Base-by-base conservation (phyloP, 495 filamentous ascomycete genomes). In the Hypoxylon fuscum region DNA sequence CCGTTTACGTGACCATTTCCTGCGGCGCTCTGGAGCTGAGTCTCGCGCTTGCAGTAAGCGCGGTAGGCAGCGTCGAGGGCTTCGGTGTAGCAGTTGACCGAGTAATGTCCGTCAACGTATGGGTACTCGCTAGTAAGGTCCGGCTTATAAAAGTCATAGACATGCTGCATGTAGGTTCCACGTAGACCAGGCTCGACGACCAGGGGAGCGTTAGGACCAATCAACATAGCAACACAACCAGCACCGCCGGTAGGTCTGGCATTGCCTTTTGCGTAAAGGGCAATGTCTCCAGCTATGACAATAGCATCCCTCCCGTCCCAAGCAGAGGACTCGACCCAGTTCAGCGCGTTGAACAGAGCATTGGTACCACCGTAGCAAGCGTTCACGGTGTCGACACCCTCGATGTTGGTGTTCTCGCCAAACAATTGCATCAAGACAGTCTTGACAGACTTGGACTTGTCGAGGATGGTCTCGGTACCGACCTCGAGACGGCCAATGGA, bases 381-480 rank as follows among this genome's bases (percentile, higher is more conserved):
- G 72, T 98, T 98, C 68, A 98, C 81, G 21, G 89, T 97, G 77
- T 98, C 95, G 25, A 98, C 87, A 77, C 95, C 95, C 81, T 98
- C 96, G 41, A 98, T 82, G 81, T 96, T 97, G 82, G 88, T 92
- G 71, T 88, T 89, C 43, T 88, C 81, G 71, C 88, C 84, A 69
- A 98, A 97, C 22, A 98, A 84, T 80, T 97, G 95, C 95, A 98
- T 98, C 62, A 98, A 79, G 46, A 98, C 94, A n/a, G 93, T 91
- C 86, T 98, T 98, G 83, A 98, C 95, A 22, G 96, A 98, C 84
- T 98, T 98, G 68, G 95, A 98, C 85, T 98, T 98, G 85, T 98
- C 95, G 72, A 98, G 84, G 35, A 98, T 84, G 47, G 95, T 98
- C 87, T 98, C 95, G 48, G 95, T 98, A 71, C 95, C 95, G 66